These are phyloP conservation scores for Tulasnella sp. DNA, from an alignment of 768 basidiomycete species.

Conservation along the genomic window DNA sequence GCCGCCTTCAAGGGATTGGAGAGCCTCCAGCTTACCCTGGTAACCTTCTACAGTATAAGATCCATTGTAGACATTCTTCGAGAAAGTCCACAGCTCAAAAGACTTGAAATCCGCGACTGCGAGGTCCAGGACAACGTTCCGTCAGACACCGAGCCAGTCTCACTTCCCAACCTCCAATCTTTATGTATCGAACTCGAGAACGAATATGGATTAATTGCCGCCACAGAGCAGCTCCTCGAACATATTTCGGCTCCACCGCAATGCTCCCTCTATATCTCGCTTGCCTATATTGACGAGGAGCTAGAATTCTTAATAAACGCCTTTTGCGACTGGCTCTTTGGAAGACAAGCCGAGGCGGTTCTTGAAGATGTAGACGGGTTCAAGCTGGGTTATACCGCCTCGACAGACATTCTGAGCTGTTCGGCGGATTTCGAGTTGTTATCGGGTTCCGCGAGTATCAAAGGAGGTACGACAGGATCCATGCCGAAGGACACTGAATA, in stretches of 20 bases:
- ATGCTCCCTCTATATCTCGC: neutral
- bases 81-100: neutral
- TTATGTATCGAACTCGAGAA: neutral
- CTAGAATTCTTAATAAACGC: neutral
- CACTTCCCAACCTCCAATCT: neutral
- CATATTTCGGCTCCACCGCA: neutral
- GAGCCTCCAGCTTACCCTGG: neutral
- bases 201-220: too few species aligned
- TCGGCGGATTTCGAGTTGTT: neutral
- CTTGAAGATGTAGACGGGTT: neutral
- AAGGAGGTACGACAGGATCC: neutral
- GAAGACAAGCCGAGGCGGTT: neutral
- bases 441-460: neutral
- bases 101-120: neutral
- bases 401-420: neutral
- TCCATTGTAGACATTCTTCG: neutral
- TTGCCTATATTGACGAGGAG: neutral
- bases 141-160: neutral
- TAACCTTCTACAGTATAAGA: neutral
- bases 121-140: neutral
- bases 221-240: neutral
- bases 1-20: neutral
- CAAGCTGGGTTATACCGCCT: neutral
- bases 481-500: neutral
- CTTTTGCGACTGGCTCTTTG: neutral